Evolutionary conservation across 225 moss, liverwort and hornwort genomes (phyloP), one percentile per base, ranked within the genome.

Genomic region (Anthoceros angustus): DNA sequence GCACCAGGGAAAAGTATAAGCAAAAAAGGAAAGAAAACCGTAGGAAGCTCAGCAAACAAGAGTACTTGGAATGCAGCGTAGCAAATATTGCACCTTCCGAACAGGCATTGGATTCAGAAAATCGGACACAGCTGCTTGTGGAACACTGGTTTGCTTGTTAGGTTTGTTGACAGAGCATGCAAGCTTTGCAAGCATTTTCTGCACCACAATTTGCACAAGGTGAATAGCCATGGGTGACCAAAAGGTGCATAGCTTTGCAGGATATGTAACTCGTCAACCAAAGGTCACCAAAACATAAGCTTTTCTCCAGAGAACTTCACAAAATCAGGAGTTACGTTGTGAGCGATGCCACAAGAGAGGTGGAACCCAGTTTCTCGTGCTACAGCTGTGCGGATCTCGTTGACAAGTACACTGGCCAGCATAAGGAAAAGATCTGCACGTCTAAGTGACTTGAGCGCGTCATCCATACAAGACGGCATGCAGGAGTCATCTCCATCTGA

Each of bases 101-200:
- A 73, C 78, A 16, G 72, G 70, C 76, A 86, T 61, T 9, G 82
- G 76, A 26, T 66, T 66, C 9, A 86, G 70, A 70, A 86, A 86
- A 11, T 65, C 68, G 2, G 73, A 42, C 41, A 76, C 82, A 62
- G 80, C 82, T 68, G 76, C 78, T 39, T 70, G 69, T 45, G 80
- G 74, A 55, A 86, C 65, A 69, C 77, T 78, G n/a, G 86, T 86
- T 67, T 82, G 82, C 72, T 74, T 82, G 64, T 71, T 78, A 21
- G 86, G 86, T 67, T 86, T 86, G 68, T 86, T 86, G 63, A 86
- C 72, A 42, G 86, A 82, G 77, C 80, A 82, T 60, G 80, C 66
- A 67, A 86, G 71, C 72, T 86, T 86, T 11, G 86, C 86, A 68
- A 86, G 68, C 80, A 86, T 86, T 78, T 86, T 86, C 84, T 85